phyloP scores from a whole-genome alignment of 495 filamentous ascomycete species.

The Cercophora sp. region DNA sequence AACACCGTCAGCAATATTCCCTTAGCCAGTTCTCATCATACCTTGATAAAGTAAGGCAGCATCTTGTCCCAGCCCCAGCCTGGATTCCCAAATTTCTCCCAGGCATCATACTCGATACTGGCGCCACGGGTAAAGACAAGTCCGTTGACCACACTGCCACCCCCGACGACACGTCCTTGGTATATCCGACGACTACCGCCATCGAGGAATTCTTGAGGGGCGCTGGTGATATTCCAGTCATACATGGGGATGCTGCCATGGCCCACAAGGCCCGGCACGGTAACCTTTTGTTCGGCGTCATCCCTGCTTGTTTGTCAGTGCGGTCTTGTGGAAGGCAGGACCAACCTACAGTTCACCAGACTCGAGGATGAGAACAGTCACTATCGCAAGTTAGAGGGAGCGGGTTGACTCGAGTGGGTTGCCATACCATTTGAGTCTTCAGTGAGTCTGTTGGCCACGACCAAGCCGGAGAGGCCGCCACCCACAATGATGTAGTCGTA shows the following conservation, averaged over 20 bases:
- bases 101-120: conserved; percentile 51
- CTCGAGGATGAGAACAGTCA: conserved; percentile 43
- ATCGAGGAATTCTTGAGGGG: conserved; percentile 35
- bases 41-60: conserved; percentile 56
- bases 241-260: conserved; percentile 17
- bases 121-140: conserved; percentile 44
- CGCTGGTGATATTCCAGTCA: conserved; percentile 24
- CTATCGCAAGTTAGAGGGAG: too few relatives aligned
- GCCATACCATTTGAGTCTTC: conserved; percentile 21
- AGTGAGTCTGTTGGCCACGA: conserved; percentile 40
- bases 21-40: conserved; percentile 1
- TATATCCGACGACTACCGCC: conserved; percentile 29
- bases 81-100: conserved; percentile 56
- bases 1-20: background rate
- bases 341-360: conserved; percentile 21
- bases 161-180: conserved; percentile 42
- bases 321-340: background rate
- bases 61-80: conserved; percentile 62
- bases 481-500: conserved; percentile 53
- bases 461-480: conserved; percentile 50
- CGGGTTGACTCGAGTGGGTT: too few relatives aligned
- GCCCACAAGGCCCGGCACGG: conserved; percentile 21
- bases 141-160: conserved; percentile 47
- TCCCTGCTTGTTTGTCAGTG: conserved; percentile 15
- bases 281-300: conserved; percentile 12